Conservation (phyloP, 2,329 filamentous ascomycete genomes). For the Trichocomaceae sp. region DNA sequence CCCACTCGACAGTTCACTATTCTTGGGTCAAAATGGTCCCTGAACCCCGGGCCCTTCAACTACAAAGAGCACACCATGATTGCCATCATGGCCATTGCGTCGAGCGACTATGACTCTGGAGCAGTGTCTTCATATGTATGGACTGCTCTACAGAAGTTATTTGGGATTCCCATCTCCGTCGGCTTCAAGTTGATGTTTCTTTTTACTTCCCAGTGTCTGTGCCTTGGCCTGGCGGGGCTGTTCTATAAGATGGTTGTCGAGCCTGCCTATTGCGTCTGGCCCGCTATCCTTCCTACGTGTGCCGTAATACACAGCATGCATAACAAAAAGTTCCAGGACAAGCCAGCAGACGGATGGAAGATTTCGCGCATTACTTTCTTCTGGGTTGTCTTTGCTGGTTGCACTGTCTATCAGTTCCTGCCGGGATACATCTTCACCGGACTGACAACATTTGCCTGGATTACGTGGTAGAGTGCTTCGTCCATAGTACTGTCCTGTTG, state of each 20-base stretch:
- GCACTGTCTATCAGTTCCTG: conserved; percentile 50
- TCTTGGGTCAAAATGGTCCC: conserved; percentile 14
- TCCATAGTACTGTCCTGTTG: no score
- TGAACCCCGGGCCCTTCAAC: conserved; percentile 28
- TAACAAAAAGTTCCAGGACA: background rate
- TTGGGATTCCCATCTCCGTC: conserved; percentile 50
- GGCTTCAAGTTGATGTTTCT: conserved; percentile 26
- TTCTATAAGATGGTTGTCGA: background rate
- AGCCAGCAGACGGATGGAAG: no score
- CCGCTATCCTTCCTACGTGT: background rate
- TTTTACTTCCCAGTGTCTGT: background rate
- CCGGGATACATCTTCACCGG: conserved; percentile 46
- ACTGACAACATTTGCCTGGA: conserved; percentile 46
- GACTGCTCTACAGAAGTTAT: background rate
- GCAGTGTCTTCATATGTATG: background rate
- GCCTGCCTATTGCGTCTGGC: background rate
- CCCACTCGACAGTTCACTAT: background rate
- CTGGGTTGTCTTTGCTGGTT: conserved; percentile 21
- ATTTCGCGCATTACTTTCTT: no score
- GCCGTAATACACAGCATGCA: conserved; percentile 14
- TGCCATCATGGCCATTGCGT: conserved; percentile 14
- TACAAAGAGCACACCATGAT: conserved; percentile 21
- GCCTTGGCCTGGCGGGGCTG: background rate
- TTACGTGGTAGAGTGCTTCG: conserved; percentile 37
- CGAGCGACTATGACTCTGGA: background rate